phyloP scores from a whole-genome alignment of 1,284 basidiomycete genomes.

The Hortiboletus rubellus region DNA sequence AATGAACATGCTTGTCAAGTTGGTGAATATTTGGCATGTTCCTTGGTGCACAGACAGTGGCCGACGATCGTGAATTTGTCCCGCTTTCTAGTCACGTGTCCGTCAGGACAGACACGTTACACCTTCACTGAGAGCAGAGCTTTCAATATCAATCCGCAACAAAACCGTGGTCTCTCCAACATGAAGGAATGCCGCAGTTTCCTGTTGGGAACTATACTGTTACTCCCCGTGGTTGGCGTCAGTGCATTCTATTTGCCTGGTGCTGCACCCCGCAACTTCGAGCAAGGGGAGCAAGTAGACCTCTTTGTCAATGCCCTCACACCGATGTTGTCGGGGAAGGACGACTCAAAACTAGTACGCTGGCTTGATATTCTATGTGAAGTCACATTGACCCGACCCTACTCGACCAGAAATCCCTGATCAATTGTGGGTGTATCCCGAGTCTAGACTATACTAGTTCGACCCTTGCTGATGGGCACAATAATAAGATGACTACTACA shows the following conservation, averaged over 20 bases:
- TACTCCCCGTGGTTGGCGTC: slow-evolving; percentile 24
- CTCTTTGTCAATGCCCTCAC: slow-evolving; percentile 86
- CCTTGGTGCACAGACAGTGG: not conserved
- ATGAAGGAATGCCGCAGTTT: slow-evolving; percentile 22
- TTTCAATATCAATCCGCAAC: not conserved
- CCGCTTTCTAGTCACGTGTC: slow-evolving; percentile 20
- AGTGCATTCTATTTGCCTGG: slow-evolving; percentile 71
- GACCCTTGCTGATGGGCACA: slow-evolving; percentile 12
- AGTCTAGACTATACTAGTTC: not conserved
- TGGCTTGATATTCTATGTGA: slow-evolving; percentile 16
- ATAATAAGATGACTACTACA: slow-evolving; percentile 80
- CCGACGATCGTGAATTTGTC: not conserved
- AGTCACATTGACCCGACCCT: slow-evolving; percentile 13
- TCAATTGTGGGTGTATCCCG: slow-evolving; percentile 59
- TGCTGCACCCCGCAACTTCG: slow-evolving; percentile 80
- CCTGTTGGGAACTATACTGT: slow-evolving; percentile 19
- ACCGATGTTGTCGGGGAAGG: slow-evolving; percentile 70
- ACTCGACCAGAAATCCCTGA: slow-evolving; percentile 67
- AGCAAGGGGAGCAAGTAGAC: slow-evolving; percentile 67
- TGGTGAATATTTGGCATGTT: not conserved
- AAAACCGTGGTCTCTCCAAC: slow-evolving; percentile 5
- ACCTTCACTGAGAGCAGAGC: not conserved
- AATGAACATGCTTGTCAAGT: not conserved
- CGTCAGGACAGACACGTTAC: slow-evolving; percentile 8
- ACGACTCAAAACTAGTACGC: slow-evolving; percentile 78